phyloP scores from a whole-genome alignment of 768 basidiomycete genomes.

The Suillus placidus region DNA sequence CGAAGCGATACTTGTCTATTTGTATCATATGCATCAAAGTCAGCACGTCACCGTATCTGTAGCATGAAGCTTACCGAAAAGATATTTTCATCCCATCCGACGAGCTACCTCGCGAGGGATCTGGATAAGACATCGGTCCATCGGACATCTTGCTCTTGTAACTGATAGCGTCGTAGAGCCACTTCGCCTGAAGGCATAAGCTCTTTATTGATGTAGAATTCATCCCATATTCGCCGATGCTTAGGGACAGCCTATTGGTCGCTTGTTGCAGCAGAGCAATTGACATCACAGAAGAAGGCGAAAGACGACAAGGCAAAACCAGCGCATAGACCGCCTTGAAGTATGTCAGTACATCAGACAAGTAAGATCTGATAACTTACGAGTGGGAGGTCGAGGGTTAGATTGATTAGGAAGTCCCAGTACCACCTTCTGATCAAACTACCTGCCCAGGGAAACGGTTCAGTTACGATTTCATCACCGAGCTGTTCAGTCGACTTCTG shows the following conservation, averaged over 20 bases:
- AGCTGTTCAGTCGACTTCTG: conserved; percentile 32
- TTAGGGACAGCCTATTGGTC: conserved; percentile 21
- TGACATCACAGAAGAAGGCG: conserved; percentile 33
- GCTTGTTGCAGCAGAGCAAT: conserved; percentile 41
- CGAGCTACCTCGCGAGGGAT: not conserved
- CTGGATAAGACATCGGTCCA: conserved; percentile 27
- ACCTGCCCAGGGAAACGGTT: conserved; percentile 26
- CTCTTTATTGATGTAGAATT: conserved; percentile 15
- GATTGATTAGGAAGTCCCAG: conserved; percentile 36
- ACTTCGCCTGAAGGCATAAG: conserved; percentile 20
- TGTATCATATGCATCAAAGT: not conserved
- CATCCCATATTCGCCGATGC: conserved; percentile 14
- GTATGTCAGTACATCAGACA: not conserved
- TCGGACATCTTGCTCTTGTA: conserved; percentile 20
- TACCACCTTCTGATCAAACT: conserved; percentile 33
- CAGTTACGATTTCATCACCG: conserved; percentile 32
- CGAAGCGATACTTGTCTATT: conserved; percentile 24
- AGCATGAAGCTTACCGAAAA: conserved; percentile 22
- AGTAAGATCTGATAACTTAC: conserved; percentile 24
- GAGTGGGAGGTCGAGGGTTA: conserved; percentile 38
- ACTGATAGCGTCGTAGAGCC: conserved; percentile 26
- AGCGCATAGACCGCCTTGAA: conserved; percentile 30
- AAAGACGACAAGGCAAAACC: conserved; percentile 24
- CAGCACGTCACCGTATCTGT: not conserved
- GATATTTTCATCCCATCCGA: conserved; percentile 30